Evolutionary conservation across 306 rosid species (phyloP).

Genomic region (Albizia julibrissin): DNA sequence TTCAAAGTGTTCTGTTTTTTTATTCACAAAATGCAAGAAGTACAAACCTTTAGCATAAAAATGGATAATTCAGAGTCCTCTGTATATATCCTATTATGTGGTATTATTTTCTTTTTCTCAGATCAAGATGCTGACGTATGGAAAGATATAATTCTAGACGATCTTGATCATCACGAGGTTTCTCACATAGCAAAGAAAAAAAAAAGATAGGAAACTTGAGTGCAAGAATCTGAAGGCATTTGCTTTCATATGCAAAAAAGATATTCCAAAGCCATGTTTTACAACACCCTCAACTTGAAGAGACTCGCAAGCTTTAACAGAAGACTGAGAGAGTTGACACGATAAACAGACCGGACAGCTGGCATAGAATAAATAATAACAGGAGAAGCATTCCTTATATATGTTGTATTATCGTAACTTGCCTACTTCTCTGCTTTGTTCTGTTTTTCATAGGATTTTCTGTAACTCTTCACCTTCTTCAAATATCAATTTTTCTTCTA

Average conservation of each 20-base stretch:
- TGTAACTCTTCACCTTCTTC: background rate
- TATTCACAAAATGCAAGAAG: too few relatives aligned
- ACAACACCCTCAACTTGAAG: slow-evolving; percentile 42
- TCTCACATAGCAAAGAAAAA: slow-evolving; percentile 27
- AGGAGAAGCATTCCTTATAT: too few relatives aligned
- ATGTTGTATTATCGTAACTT: too few relatives aligned
- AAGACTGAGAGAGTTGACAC: background rate
- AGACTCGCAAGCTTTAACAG: slow-evolving; percentile 31
- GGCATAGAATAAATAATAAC: too few relatives aligned
- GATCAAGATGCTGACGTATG: background rate
- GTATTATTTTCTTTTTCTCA: too few relatives aligned
- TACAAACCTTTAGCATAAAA: too few relatives aligned
- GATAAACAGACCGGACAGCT: too few relatives aligned
- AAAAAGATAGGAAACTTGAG: slow-evolving; percentile 33
- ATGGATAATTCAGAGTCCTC: background rate
- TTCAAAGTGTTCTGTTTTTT: background rate
- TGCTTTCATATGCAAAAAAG: slow-evolving; percentile 43
- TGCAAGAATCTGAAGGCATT: slow-evolving; percentile 46
- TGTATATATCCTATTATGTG: too few relatives aligned
- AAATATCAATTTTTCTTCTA: background rate
- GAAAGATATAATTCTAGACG: slow-evolving; percentile 34
- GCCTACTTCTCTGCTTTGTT: background rate
- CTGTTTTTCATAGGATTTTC: background rate
- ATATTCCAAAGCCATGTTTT: slow-evolving; percentile 49
- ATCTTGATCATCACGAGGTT: slow-evolving; percentile 19